Conservation (phyloP, 805 yeast genomes). For the Sugiyamaella marilandica region DNA sequence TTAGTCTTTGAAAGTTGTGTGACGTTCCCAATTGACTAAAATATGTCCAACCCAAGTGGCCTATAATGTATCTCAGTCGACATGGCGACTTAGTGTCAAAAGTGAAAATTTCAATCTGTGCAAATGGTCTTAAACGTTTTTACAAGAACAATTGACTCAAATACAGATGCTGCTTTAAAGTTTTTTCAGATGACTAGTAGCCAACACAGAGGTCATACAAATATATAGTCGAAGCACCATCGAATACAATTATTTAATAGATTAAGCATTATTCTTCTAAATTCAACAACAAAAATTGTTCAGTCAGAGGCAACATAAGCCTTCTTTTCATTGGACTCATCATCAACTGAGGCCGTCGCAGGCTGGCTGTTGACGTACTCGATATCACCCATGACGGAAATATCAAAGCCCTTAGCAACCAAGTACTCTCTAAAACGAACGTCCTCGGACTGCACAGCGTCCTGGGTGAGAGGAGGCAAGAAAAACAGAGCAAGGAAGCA, state of each 20-base stretch:
- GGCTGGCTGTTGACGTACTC: background rate
- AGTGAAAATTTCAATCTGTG: too few species aligned
- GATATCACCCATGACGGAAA: conserved; percentile 48
- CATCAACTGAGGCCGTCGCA: background rate
- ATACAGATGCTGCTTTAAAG: too few species aligned
- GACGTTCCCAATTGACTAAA: too few species aligned
- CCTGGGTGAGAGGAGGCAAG: conserved; percentile 79
- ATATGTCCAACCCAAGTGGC: too few species aligned
- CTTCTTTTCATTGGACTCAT: background rate
- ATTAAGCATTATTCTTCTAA: background rate
- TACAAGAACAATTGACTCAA: background rate
- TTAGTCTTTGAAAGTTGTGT: conserved; percentile 6
- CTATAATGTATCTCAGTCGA: too few species aligned
- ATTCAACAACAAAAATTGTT: background rate
- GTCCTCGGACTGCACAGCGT: conserved; percentile 77
- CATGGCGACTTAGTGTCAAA: too few species aligned
- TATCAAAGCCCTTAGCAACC: conserved; percentile 63
- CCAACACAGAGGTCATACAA: too few species aligned
- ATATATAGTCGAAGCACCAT: too few species aligned
- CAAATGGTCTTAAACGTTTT: too few species aligned
- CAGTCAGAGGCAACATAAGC: background rate
- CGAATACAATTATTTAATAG: background rate
- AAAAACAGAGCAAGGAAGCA: conserved; percentile 64
- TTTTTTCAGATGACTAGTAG: background rate
- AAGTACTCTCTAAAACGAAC: conserved; percentile 63